Conservation (phyloP, 371 early-diverging fungal genomes). For the Funneliformis caledonium region DNA sequence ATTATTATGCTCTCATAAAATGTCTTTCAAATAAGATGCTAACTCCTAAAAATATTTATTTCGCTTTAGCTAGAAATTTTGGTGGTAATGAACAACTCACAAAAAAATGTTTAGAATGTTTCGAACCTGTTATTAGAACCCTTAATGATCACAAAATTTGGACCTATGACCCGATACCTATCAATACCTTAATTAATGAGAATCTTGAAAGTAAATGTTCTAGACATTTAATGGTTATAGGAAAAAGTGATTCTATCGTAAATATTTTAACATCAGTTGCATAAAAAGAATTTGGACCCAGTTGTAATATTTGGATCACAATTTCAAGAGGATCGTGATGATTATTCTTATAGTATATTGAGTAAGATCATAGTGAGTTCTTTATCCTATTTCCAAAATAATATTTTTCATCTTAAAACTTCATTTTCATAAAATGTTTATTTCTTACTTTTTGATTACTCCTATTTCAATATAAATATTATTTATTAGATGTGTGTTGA, state of each 20-base stretch:
- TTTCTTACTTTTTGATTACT: too few species aligned
- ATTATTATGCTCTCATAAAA: constrained; percentile 35
- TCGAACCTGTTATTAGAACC: constrained; percentile 1
- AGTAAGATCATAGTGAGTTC: constrained; percentile 28
- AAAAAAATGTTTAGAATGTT: constrained; percentile 17
- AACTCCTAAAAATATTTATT: constrained; percentile 5
- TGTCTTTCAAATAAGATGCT: neutral
- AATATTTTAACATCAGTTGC: constrained; percentile 23
- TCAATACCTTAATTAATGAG: constrained; percentile 19
- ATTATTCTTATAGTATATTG: constrained; percentile 40
- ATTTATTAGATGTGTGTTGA: constrained; percentile 35
- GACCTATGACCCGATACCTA: constrained; percentile 1
- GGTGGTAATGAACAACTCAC: constrained; percentile 20
- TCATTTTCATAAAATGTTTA: too few species aligned
- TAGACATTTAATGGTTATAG: constrained; percentile 40
- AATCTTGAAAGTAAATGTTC: constrained; percentile 30
- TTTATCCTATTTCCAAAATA: too few species aligned
- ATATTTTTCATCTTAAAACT: too few species aligned
- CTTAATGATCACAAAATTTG: neutral
- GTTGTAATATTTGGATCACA: constrained; percentile 36
- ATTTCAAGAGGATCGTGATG: constrained; percentile 38
- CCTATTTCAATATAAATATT: neutral
- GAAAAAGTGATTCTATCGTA: constrained; percentile 39
- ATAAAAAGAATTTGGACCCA: constrained; percentile 8
- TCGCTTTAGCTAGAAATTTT: constrained; percentile 38